A percentile compares a stretch with the other conserved stretches of the same genome.
Evolutionary conservation across 805 yeast species (phyloP).

Genomic region (Ogataea siamensis): DNA sequence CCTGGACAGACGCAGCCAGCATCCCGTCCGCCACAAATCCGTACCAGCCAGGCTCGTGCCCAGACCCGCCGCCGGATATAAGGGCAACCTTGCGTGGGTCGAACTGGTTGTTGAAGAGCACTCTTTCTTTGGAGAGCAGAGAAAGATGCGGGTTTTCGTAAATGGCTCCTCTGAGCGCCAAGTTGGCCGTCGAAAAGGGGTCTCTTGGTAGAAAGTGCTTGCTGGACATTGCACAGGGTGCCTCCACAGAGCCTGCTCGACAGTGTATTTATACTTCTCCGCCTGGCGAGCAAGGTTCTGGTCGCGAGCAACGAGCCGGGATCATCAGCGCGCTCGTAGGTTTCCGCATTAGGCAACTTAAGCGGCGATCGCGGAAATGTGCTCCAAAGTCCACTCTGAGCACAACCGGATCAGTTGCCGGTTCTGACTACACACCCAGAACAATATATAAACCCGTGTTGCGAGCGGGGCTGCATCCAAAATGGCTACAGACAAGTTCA

Average conservation of each 20-base stretch:
- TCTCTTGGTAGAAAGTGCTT: constrained; percentile 43
- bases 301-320: neutral
- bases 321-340: neutral
- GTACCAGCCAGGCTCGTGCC: constrained; percentile 43
- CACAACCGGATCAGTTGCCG: no score
- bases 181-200: constrained; percentile 35
- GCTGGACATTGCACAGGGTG: constrained; percentile 30
- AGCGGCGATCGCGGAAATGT: constrained; percentile 36
- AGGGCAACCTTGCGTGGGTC: constrained; percentile 31
- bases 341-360: constrained; percentile 28
- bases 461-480: neutral
- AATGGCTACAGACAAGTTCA: constrained; percentile 38
- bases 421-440: no score
- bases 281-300: neutral
- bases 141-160: constrained; percentile 39
- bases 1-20: constrained; percentile 41
- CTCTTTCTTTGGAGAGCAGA: constrained; percentile 38
- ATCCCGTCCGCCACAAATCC: constrained; percentile 40
- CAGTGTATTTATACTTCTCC: constrained; percentile 1
- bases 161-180: constrained; percentile 39
- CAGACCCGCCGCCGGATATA: constrained; percentile 43
- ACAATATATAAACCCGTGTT: no score
- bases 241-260: neutral
- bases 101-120: constrained; percentile 35
- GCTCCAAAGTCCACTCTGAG: no score